A percentile compares a stretch with the other conserved stretches of the same genome.
These are phyloP conservation scores for Phylloporus sp. DNA, from an alignment of 1,284 basidiomycete species.

Conservation along the genomic window DNA sequence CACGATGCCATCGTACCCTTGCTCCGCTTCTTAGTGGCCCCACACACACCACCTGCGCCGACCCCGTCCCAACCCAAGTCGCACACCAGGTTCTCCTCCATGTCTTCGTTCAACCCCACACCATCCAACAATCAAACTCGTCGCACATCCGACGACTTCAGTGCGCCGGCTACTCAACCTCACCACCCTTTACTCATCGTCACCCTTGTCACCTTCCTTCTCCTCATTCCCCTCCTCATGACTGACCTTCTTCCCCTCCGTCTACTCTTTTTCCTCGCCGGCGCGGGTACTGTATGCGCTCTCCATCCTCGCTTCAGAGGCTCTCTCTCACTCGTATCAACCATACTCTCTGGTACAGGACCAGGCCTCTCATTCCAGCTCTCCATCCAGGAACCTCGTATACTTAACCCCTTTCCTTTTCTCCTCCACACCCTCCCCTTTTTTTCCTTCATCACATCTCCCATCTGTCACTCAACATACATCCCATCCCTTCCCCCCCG, in stretches of 20 bases:
- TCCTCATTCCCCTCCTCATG: conserved; percentile 59
- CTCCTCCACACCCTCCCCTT: neutral
- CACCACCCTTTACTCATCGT: conserved; percentile 45
- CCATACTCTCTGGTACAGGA: conserved; percentile 15
- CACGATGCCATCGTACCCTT: conserved; percentile 43
- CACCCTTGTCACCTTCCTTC: conserved; percentile 47
- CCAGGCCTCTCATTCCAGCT: conserved; percentile 26
- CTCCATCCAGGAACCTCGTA: conserved; percentile 9
- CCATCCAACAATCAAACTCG: conserved; percentile 6
- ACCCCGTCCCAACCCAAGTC: neutral
- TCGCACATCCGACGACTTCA: neutral
- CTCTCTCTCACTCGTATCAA: conserved; percentile 8
- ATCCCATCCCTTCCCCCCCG: neutral
- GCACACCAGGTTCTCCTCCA: neutral
- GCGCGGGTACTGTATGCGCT: conserved; percentile 51
- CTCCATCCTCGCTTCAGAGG: conserved; percentile 12
- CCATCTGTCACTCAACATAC: neutral
- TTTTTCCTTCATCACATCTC: neutral
- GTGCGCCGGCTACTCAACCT: conserved; percentile 27
- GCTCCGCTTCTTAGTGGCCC: conserved; percentile 42
- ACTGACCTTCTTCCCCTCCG: conserved; percentile 58
- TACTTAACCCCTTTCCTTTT: conserved; percentile 4
- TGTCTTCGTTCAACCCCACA: neutral
- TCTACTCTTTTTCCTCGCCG: conserved; percentile 55
- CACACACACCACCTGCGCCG: conserved; percentile 7